These are phyloP conservation scores for Cytospora leucostoma DNA, from an alignment of 2,329 filamentous ascomycete genomes.

Conservation along the genomic window DNA sequence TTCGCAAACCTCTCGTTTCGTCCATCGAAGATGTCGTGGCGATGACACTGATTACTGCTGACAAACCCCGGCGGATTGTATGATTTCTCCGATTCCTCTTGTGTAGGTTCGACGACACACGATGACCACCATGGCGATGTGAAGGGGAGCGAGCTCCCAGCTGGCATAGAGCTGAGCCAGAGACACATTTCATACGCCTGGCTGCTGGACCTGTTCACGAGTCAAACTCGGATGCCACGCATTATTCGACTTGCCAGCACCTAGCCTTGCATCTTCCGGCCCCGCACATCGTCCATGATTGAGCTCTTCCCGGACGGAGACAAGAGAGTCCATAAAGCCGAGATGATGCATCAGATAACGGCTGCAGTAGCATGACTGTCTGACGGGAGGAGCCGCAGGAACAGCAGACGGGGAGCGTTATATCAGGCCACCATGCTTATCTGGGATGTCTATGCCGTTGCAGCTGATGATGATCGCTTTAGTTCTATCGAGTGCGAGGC, in stretches of 20 bases:
- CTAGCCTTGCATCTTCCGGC: background rate
- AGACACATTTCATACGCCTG: background rate
- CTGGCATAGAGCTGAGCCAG: no score
- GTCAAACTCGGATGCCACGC: background rate
- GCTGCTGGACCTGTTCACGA: background rate
- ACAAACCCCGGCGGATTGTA: no score
- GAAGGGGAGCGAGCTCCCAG: no score
- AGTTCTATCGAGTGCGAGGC: slow-evolving; percentile 3
- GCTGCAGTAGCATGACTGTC: slow-evolving; percentile 1
- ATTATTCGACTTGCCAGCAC: background rate
- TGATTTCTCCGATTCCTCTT: no score
- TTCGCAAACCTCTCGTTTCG: no score
- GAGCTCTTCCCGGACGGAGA: no score
- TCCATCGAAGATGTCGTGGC: no score
- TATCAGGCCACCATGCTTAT: slow-evolving; percentile 22
- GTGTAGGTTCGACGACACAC: no score
- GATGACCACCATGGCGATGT: no score
- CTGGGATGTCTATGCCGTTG: slow-evolving; percentile 11
- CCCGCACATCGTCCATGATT: background rate
- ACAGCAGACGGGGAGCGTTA: slow-evolving; percentile 22
- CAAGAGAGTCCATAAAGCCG: background rate
- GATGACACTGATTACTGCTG: no score
- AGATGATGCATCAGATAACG: background rate
- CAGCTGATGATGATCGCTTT: slow-evolving; percentile 13
- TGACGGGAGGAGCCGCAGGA: slow-evolving; percentile 16